Base-by-base conservation (phyloP, 306 rosid species). In the Spatholobus suberectus region DNA sequence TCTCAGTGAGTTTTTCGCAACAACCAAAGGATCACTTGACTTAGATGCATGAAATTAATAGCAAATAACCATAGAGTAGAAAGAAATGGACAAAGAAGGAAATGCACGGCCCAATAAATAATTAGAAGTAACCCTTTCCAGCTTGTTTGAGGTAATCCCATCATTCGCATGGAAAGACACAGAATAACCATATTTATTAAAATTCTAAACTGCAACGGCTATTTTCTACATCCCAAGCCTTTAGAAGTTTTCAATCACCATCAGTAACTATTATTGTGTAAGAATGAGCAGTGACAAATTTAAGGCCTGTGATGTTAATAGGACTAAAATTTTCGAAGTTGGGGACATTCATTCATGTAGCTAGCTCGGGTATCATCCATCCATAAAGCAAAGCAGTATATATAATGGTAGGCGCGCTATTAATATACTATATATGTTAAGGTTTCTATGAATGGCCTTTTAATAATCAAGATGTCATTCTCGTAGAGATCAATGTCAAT, bases 221-320 rank as follows among this genome's bases (percentile, higher is more conserved):
- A 81, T 81, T 85, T 78, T 79, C 57, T 51, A 75, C 81, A 59
- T 85, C 82, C 5, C 49, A 72, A n/a, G 52, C 47, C 80, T 35
- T 57, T 23, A 66, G 66, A 75, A 73, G 85, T 76, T 70, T 67
- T 79, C 89, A 83, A 90, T 90, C 94, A 78, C 86, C 85, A 76
- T 89, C 91, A 75, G 87, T 85, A 85, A 87, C 89, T 89, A 87
- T 89, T 86, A 66, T 79, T 78, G 90, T 61, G 84, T 43, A 76
- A 84, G 89, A 87, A 90, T 77, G 68, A 76, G 77, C 89, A 83
- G 90, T 75, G 85, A 84, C 86, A 40, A 75, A 43, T 84, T 82
- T 85, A 85, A 81, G 92, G 90, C 20, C 41, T 73, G 55, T 88
- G 95, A 89, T 85, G 92, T 91, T 91, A 93, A 87, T 83, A 87